Base-by-base conservation (phyloP, 148 eudicot species). In the Hydrangea macrophylla region DNA sequence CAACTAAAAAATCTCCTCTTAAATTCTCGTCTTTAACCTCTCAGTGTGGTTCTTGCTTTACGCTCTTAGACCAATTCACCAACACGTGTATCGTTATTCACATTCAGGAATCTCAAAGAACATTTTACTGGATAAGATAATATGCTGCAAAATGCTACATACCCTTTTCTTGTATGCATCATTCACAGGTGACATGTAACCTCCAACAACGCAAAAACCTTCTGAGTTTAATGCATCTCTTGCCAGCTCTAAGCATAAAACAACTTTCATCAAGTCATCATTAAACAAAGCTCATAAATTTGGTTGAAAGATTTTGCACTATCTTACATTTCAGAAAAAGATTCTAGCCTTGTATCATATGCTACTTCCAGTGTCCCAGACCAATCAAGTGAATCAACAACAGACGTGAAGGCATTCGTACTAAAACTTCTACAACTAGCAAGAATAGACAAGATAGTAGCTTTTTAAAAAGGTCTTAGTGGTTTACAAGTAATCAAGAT, bases 141-240 rank as follows among this genome's bases (percentile, higher is more conserved):
- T 17, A 53, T 26, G 64, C 15, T 51, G 54, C 37, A 69, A 62
- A 71, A 65, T 9, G 56, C 23, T 32, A 58, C 67, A 30, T 73
- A 87, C 96, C 97, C 25, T 85, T 78, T 94, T 94, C 71, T 76
- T 85, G 76, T 90, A 94, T 61, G 96, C 87, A 88, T 94, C 92
- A 73, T 86, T 93, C 32, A 88, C 98, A 13, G 98, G 98, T 54
- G 98, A 94, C 92, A 90, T 80, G 71, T 94, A 94, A 72, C 90
- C 98, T 81, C 98, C 98, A 74, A 94, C 75, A 45, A 88, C 96
- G 59, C 71, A 78, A 70, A 77, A 88, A 59, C 97, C 96, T 79
- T 88, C 83, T 17, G 89, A 78, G 70, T 48, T 77, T 68, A 94
- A 50, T 58, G 92, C 96, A 79, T 90, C 97, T 70, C 89, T 90